These are phyloP conservation scores for Eudorina sp. DNA, from an alignment of 139 green algal species.

Conservation along the genomic window DNA sequence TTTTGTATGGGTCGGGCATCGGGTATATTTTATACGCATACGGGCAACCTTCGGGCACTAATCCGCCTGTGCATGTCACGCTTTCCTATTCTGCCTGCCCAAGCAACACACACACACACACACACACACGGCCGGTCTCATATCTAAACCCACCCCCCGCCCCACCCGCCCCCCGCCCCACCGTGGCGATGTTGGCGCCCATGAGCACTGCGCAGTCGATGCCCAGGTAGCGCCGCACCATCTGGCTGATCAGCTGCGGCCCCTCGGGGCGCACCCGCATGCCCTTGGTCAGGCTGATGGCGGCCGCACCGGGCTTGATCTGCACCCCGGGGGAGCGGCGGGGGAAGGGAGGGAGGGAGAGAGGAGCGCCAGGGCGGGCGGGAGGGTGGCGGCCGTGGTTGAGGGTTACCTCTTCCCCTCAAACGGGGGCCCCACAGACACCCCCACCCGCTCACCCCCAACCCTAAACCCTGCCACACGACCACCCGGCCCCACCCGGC, in stretches of 20 bases:
- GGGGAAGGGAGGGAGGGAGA: not conserved
- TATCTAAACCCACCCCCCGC: too few relatives aligned
- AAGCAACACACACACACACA: too few relatives aligned
- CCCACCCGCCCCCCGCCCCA: not conserved
- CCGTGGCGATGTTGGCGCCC: slow-evolving; percentile 84
- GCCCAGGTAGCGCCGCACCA: slow-evolving; percentile 72
- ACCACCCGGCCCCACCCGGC: not conserved
- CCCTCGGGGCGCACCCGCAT: slow-evolving; percentile 84
- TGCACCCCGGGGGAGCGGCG: not conserved
- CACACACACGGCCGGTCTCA: too few relatives aligned
- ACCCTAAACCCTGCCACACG: not conserved
- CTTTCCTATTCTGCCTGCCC: too few relatives aligned
- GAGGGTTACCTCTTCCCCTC: too few relatives aligned
- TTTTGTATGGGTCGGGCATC: not conserved
- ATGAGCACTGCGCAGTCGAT: slow-evolving; percentile 86
- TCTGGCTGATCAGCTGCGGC: slow-evolving; percentile 85
- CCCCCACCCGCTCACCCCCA: not conserved
- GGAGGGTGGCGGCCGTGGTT: too few relatives aligned
- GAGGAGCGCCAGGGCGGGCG: too few relatives aligned
- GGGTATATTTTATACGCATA: too few relatives aligned
- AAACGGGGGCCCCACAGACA: not conserved
- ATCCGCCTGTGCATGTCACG: too few relatives aligned
- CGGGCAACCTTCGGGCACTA: too few relatives aligned
- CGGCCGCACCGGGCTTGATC: slow-evolving; percentile 66
- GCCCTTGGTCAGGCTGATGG: slow-evolving; percentile 85